Conservation (phyloP, 352 stramenopile genomes). For the Phytophthora europaea region DNA sequence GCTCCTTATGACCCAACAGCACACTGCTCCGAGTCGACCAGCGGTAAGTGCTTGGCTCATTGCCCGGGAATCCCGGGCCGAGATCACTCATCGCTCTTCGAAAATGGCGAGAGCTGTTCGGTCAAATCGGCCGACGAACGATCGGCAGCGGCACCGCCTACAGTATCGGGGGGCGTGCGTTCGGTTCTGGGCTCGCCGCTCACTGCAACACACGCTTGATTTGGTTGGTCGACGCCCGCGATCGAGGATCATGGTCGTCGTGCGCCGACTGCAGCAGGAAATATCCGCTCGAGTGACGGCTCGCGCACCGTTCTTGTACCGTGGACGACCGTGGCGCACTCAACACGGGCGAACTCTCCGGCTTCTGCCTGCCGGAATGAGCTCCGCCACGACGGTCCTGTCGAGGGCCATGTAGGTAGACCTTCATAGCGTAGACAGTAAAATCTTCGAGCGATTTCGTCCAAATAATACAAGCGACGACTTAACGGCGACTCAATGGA, state of each 20-base stretch:
- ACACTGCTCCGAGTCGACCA: no score
- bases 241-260: neutral
- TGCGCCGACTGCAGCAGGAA: neutral
- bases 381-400: neutral
- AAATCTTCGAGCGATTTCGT: conserved; percentile 9
- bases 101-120: neutral
- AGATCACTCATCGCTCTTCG: conserved; percentile 1
- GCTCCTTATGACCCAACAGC: neutral
- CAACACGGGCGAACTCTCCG: neutral
- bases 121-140: neutral
- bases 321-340: neutral
- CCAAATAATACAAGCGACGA: neutral
- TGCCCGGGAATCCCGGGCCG: no score
- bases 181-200: conserved; percentile 13
- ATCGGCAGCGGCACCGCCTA: neutral
- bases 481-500: neutral
- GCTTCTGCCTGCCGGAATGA: conserved; percentile 9
- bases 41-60: no score
- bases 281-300: neutral
- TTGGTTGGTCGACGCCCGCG: neutral
- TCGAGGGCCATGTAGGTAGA: neutral
- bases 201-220: neutral
- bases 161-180: neutral
- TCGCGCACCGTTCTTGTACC: neutral
- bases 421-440: conserved; percentile 8